Percentiles rank a stretch among this genome's conserved stretches.
These are phyloP conservation scores for Rhodocollybia butyracea DNA, from an alignment of 768 basidiomycete genomes.

Conservation along the genomic window DNA sequence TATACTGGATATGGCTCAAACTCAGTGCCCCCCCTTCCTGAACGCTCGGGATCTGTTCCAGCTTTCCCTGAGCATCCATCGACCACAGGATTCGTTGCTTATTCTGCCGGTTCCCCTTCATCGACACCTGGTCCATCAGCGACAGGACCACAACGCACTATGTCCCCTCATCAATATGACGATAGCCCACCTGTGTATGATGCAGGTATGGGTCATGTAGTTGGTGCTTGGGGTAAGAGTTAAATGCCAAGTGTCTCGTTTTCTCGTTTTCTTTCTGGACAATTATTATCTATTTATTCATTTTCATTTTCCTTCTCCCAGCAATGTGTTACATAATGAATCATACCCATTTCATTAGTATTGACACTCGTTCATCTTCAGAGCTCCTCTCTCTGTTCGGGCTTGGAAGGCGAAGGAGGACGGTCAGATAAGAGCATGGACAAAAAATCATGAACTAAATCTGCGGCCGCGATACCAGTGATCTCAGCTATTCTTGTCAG, in stretches of 20 bases:
- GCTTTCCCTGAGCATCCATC: slow-evolving; percentile 20
- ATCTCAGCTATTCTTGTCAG: slow-evolving; percentile 47
- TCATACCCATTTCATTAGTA: background rate
- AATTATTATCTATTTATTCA: background rate
- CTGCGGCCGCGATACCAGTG: slow-evolving; percentile 66
- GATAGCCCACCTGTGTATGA: slow-evolving; percentile 73
- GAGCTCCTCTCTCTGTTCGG: slow-evolving; percentile 25
- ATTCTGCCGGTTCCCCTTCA: slow-evolving; percentile 24
- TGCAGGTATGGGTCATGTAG: slow-evolving; percentile 40
- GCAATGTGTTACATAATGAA: background rate
- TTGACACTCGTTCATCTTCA: slow-evolving; percentile 8
- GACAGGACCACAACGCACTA: slow-evolving; percentile 35
- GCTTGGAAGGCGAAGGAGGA: slow-evolving; percentile 26
- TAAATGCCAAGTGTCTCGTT: slow-evolving; percentile 11
- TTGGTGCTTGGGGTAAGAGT: slow-evolving; percentile 54
- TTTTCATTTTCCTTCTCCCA: background rate
- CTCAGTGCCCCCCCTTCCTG: slow-evolving; percentile 38
- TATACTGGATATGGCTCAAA: slow-evolving; percentile 58
- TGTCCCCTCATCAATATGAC: slow-evolving; percentile 28
- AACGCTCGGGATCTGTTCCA: slow-evolving; percentile 22
- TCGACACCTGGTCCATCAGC: slow-evolving; percentile 19
- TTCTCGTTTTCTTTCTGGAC: slow-evolving; percentile 1
- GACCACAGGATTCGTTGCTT: slow-evolving; percentile 14
- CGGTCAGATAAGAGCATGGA: slow-evolving; percentile 51
- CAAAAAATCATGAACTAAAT: slow-evolving; percentile 66